These are phyloP conservation scores for Apiotrichum veenhuisii DNA, from an alignment of 1,284 basidiomycete genomes.

Conservation along the genomic window DNA sequence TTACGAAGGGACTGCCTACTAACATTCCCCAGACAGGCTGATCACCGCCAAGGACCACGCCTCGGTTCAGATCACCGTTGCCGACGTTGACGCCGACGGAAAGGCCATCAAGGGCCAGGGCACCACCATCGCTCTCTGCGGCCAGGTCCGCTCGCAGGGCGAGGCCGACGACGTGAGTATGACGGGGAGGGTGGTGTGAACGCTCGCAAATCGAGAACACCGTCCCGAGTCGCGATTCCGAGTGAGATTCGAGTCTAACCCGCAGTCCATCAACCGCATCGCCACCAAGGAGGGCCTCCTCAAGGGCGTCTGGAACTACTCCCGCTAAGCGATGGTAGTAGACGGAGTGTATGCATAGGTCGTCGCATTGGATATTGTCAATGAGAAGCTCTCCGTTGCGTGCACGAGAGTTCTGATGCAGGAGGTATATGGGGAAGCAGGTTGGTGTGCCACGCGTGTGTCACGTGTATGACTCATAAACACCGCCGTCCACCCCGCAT, in stretches of 20 bases:
- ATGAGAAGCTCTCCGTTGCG: no score
- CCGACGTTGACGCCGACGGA: conserved; percentile 91
- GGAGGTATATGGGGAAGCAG: not conserved
- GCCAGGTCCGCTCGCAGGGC: conserved; percentile 87
- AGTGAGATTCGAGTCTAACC: no score
- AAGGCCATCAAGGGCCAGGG: conserved; percentile 74
- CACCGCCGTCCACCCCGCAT: no score
- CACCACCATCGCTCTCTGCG: conserved; percentile 91
- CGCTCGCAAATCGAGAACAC: no score
- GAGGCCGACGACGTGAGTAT: conserved; percentile 76
- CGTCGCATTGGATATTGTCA: conserved; percentile 4
- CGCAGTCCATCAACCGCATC: conserved; percentile 81
- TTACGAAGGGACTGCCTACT: not conserved
- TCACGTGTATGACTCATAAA: no score
- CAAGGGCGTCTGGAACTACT: conserved; percentile 50
- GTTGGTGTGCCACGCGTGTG: not conserved
- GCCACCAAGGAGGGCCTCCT: conserved; percentile 82
- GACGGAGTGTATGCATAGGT: conserved; percentile 24
- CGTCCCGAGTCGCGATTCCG: no score
- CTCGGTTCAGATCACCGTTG: conserved; percentile 92
- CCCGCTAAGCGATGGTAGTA: conserved; percentile 32
- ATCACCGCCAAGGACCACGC: conserved; percentile 99
- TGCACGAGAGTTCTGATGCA: not conserved
- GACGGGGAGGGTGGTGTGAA: no score
- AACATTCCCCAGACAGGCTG: conserved; percentile 70